These are phyloP conservation scores for Orbilia quercus DNA, from an alignment of 2,329 filamentous ascomycete genomes.

Conservation along the genomic window DNA sequence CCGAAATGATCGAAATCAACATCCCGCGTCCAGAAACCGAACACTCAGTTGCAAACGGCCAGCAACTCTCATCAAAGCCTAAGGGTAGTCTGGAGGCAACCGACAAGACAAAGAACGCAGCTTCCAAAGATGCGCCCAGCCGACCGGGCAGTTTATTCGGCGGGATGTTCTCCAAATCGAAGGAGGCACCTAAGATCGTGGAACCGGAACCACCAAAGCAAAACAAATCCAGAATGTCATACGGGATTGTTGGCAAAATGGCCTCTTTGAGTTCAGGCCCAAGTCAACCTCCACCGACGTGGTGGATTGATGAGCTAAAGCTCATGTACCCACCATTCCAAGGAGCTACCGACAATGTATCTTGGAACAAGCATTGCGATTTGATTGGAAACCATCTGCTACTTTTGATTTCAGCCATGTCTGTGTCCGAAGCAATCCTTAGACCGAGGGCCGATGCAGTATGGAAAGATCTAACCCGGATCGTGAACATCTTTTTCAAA, in stretches of 20 bases:
- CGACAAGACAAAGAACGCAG: constrained; percentile 22
- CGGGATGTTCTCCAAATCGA: constrained; percentile 52
- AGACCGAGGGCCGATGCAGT: constrained; percentile 37
- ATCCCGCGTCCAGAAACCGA: constrained; percentile 38
- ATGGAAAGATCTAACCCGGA: constrained; percentile 47
- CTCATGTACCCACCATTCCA: constrained; percentile 54
- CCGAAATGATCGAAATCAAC: constrained; percentile 52
- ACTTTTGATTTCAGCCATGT: constrained; percentile 45
- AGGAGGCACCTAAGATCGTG: constrained; percentile 28
- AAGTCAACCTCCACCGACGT: constrained; percentile 28
- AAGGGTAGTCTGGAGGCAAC: constrained; percentile 23
- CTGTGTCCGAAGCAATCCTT: constrained; percentile 30
- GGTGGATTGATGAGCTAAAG: constrained; percentile 52
- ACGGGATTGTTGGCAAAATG: constrained; percentile 44
- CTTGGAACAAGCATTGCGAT: constrained; percentile 44
- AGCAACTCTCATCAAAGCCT: constrained; percentile 8
- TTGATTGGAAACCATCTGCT: constrained; percentile 52
- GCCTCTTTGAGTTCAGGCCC: constrained; percentile 19
- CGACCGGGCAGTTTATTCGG: constrained; percentile 43
- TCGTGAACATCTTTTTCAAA: constrained; percentile 46
- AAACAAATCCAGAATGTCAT: constrained; percentile 44
- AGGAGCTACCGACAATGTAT: constrained; percentile 23
- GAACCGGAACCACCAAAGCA: constrained; percentile 46
- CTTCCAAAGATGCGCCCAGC: constrained; percentile 24
- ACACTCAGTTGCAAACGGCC: constrained; percentile 40